Evolutionary conservation across 208 protist genomes (phyloP), one percentile per base, ranked within the genome.

Genomic region (Trypanosomatidae sp.): DNA sequence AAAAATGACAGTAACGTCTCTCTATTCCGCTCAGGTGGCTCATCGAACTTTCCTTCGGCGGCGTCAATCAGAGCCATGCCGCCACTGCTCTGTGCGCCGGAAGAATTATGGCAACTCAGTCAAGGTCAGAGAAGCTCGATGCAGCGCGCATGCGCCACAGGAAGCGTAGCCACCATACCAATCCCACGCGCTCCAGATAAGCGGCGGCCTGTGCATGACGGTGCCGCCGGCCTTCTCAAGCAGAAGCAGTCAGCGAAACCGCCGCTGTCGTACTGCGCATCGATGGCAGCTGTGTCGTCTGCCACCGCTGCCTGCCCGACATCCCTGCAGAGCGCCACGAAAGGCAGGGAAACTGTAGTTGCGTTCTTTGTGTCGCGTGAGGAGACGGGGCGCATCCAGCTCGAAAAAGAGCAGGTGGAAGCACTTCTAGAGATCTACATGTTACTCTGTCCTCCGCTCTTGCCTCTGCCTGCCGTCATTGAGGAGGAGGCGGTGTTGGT

Each of bases 341-440:
- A 22, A 28, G 68, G 30, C 22, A 28, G 39, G n/a, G 68, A 72
- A 39, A n/a, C 53, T 39, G 52, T 17, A 7, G n/a, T 69, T 0
- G 50, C 64, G n/a, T 39, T 80, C 6, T 25, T 68, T 7, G 10
- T 33, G 0, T 10, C 65, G 15, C 62, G 39, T 36, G 76, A 80
- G 47, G 17, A n/a, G 7, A 41, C 70, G 15, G 39, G 13, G 9
- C 76, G 76, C 15, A 41, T 72, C 30, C 65, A 47, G 47, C n/a
- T 80, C 3, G 76, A 80, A n/a, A 75, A 73, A 49, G 65, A 66
- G 3, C 58, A 75, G 39, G 33, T 68, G 1, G 76, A 80, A 33
- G 49, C 76, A n/a, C 66, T 70, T 17, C 46, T 80, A 19, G 36
- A 69, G 3, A 15, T 77, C 12, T 71, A 46, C 46, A 12, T 47